phyloP scores from a whole-genome alignment of 441 rosid genomes.

The Pelargonium myrrhifolium region DNA sequence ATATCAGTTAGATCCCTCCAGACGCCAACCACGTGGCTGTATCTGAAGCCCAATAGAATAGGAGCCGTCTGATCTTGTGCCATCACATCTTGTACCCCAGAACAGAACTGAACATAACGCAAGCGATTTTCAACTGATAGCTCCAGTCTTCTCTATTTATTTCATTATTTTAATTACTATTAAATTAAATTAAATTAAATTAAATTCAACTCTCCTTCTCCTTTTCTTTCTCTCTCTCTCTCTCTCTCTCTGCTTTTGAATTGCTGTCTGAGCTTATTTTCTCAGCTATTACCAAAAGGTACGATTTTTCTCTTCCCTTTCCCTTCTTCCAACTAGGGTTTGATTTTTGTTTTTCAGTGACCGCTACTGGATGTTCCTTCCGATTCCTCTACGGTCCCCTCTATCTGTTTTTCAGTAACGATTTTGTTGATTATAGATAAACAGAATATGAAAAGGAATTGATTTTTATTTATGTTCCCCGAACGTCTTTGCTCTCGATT shows the following conservation, averaged over 20 bases:
- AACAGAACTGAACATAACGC: neutral
- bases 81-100: neutral
- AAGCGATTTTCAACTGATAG: neutral
- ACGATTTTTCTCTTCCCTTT: neutral
- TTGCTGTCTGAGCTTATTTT: neutral
- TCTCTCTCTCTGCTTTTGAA: neutral
- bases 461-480: no score
- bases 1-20: conserved; percentile 4
- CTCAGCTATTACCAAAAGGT: neutral
- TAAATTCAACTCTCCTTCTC: no score
- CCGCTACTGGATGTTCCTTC: neutral
- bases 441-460: no score
- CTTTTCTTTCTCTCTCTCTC: no score
- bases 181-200: no score
- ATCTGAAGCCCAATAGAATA: neutral
- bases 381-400: neutral
- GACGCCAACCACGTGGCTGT: neutral
- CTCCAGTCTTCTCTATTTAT: neutral
- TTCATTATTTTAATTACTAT: no score
- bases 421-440: neutral
- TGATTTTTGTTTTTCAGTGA: neutral
- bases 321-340: neutral
- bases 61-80: neutral
- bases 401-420: neutral
- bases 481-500: neutral